Base-by-base conservation (phyloP, 2,329 filamentous ascomycete genomes). In the Madurella mycetomatis region DNA sequence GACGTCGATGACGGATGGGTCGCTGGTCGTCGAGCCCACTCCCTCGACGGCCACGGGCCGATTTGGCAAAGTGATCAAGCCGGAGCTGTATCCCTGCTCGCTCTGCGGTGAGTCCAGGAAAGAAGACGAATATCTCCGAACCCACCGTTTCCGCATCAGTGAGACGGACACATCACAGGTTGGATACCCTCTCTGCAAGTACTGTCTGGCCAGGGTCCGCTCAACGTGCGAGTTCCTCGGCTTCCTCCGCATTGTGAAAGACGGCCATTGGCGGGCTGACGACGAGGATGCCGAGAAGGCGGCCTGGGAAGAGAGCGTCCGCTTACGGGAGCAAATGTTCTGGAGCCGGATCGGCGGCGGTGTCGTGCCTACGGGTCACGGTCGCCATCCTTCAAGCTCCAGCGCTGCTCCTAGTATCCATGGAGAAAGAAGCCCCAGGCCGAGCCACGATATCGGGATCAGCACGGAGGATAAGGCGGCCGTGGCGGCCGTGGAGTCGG, bases 231-330 rank as follows among this genome's bases (percentile, higher is more conserved):
- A 96, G 64, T 95, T 96, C 62, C 80, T 96, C 31, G 90, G 90
- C 1, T 97, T 97, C 67, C 71, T 99, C 52, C 82, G 92, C 44
- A 90, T 97, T 72, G 82, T 97, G 54, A 90, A 92, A 62, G 92
- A 96, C 64, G 94, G 94, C 2, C 88, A 96, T 65, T 94, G 94
- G 85, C 84, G 89, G 48, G 86, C 87, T 12, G 88, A 92, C 45
- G 88, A 88, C 53, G 83, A 87, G 40, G 90, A 94, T 47, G 88
- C 91, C 34, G 90, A 95, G 71, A 90, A 88, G 66, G 83, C 84
- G 30, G 90, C 91, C 0, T 99, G 94, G 94, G 92, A 97, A 67
- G 94, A 99, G 74, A 90, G 90, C 54, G 88, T 96, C 11, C 83
- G 87, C 31, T 72, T 97, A 46, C 81, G 94, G 48, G 94, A 99